Evolutionary conservation across 192 early-diverging fungal genomes (phyloP).

Genomic region (Phycomyces blakesleeanus): DNA sequence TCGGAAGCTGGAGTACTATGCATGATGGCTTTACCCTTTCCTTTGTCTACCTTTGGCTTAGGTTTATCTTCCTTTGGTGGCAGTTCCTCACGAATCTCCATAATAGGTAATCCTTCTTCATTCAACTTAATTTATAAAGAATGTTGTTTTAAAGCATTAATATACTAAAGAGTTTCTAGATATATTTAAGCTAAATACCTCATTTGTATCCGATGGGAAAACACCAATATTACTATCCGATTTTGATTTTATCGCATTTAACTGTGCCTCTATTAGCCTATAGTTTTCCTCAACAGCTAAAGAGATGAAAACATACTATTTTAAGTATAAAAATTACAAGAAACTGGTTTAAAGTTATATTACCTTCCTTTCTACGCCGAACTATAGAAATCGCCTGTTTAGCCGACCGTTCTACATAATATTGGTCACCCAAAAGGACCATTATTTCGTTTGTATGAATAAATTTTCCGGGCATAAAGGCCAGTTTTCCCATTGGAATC

Average conservation of each 20-base stretch:
- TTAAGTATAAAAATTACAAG: not conserved
- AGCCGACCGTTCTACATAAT: slow-evolving; percentile 81
- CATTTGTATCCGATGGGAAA: slow-evolving; percentile 11
- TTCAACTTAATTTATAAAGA: slow-evolving; percentile 62
- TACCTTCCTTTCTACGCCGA: slow-evolving; percentile 63
- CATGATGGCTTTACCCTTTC: not conserved
- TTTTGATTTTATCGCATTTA: slow-evolving; percentile 37
- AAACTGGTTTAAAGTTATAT: too few species aligned
- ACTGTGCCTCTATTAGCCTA: slow-evolving; percentile 43
- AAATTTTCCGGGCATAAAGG: slow-evolving; percentile 83
- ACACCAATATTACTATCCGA: slow-evolving; percentile 5
- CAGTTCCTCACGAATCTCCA: slow-evolving; percentile 66
- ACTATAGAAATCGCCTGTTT: slow-evolving; percentile 72
- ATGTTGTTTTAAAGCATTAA: too few species aligned
- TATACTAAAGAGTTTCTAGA: too few species aligned
- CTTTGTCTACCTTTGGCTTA: not conserved
- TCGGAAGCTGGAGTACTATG: too few species aligned
- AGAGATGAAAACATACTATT: too few species aligned
- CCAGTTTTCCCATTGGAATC: slow-evolving; percentile 82
- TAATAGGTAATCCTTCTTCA: slow-evolving; percentile 72
- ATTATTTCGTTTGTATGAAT: slow-evolving; percentile 92
- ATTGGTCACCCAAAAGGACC: slow-evolving; percentile 88
- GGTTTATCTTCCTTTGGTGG: slow-evolving; percentile 45
- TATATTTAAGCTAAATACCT: too few species aligned
- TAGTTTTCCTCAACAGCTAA: slow-evolving; percentile 49